These are phyloP conservation scores for Liriodendron chinense DNA, from an alignment of 164 flowering plant species.

Conservation along the genomic window DNA sequence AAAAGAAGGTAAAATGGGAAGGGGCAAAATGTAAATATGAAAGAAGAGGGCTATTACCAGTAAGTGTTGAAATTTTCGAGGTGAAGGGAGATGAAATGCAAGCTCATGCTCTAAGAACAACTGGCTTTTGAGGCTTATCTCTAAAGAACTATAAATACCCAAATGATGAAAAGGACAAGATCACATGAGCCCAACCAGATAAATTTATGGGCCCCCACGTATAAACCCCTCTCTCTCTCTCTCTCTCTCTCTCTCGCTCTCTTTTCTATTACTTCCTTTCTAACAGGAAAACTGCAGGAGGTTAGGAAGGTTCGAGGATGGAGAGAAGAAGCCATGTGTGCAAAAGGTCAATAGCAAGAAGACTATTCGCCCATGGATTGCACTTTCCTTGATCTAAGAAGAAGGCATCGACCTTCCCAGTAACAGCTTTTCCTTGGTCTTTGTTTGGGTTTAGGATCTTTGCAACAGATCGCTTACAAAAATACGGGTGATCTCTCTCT, in stretches of 20 bases:
- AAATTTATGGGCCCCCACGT: constrained; percentile 3
- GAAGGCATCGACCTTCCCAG: background rate
- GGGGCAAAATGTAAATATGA: background rate
- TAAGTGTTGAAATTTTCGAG: background rate
- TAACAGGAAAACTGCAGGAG: background rate
- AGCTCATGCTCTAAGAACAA: background rate
- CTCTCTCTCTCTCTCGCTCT: background rate
- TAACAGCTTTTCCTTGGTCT: background rate
- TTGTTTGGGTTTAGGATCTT: too few species aligned
- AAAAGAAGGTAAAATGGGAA: too few species aligned
- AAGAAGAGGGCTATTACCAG: background rate
- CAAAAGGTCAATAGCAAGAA: background rate
- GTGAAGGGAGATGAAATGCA: background rate
- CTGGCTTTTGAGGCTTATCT: background rate
- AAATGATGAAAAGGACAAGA: constrained; percentile 3
- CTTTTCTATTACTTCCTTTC: background rate
- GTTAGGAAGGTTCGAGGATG: background rate
- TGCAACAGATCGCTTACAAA: background rate
- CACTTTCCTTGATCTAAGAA: background rate
- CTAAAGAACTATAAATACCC: background rate
- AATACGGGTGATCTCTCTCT: background rate
- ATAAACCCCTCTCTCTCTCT: background rate
- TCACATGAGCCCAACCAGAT: constrained; percentile 7
- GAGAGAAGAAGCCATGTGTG: background rate
- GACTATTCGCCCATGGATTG: background rate